Conservation (phyloP, 148 eudicot species). For the Pouteria glomerata region DNA sequence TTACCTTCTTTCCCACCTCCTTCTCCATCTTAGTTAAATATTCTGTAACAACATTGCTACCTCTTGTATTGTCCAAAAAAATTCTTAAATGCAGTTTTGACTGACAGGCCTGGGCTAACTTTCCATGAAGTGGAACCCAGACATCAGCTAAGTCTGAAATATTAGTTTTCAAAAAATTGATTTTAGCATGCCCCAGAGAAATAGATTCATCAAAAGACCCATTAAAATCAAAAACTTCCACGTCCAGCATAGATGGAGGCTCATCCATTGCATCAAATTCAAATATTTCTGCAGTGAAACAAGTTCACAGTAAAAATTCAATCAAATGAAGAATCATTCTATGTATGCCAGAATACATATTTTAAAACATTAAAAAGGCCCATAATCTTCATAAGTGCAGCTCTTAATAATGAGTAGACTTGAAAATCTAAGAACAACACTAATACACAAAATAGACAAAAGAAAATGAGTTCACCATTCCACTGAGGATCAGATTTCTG, state of each 20-base stretch:
- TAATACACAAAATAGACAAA: not conserved
- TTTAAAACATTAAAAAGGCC: not conserved
- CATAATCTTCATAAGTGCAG: not conserved
- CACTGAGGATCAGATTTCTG: slow-evolving; percentile 89
- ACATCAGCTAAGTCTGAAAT: slow-evolving; percentile 81
- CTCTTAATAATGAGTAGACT: not conserved
- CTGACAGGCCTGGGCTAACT: slow-evolving; percentile 92
- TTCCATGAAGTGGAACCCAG: slow-evolving; percentile 91
- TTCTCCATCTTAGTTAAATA: slow-evolving; percentile 91
- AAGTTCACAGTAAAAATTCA: slow-evolving; percentile 15
- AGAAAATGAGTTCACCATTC: slow-evolving; percentile 58
- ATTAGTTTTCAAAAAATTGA: slow-evolving; percentile 75
- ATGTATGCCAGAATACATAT: too few species aligned
- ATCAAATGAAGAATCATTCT: not conserved
- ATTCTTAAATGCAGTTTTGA: slow-evolving; percentile 86
- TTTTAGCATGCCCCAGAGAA: slow-evolving; percentile 85
- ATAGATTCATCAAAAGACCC: slow-evolving; percentile 97
- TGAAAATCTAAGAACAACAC: not conserved
- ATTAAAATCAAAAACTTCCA: slow-evolving; percentile 96
- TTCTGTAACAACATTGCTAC: slow-evolving; percentile 66
- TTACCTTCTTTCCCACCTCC: slow-evolving; percentile 97
- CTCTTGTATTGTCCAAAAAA: slow-evolving; percentile 73
- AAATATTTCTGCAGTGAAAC: slow-evolving; percentile 74
- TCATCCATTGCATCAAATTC: slow-evolving; percentile 99
- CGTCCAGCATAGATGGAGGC: slow-evolving; percentile 82